Base-by-base conservation (phyloP, 164 flowering plant species). In the Piper betle region DNA sequence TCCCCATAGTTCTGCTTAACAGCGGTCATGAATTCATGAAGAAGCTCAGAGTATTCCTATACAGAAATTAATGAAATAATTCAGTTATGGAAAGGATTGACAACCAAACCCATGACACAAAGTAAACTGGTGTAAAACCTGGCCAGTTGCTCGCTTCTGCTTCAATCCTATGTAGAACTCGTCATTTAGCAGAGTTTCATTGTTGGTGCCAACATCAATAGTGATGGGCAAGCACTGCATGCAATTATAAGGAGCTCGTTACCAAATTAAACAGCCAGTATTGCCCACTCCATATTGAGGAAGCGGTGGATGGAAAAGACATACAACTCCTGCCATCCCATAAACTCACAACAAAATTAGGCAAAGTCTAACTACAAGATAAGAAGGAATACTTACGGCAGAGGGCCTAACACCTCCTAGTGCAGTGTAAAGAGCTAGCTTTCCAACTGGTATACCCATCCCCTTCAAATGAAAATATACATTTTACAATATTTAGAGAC, bases 361-460 rank as follows among this genome's bases (percentile, higher is more conserved):
- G 43, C 4, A 41, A 41, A 41, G 43, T 41, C 9, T 15, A 8
- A 43, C 12, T 8, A 6, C 50, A 43, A 8, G 10, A 41, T 4
- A 41, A 41, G 9, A 4, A 4, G 43, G 43, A 41, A 41, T 68
- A 61, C 93, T 84, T 77, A 87, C 97, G n/a, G 91, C 74, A 52
- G 96, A 91, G 43, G 96, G 97, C 68, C 93, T 91, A 69, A 91
- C 60, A 20, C 97, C 96, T 57, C 97, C 97, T 60, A 90, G 92
- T 41, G 95, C 95, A 9, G 97, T 80, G 73, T 90, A 90, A 41
- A 90, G 63, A 61, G 97, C 64, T 57, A 91, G 75, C 64, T 88
- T 91, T n/a, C 97, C 96, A 3, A 88, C 97, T 42, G 97, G 97
- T 62, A 91, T 91, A 6, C 97, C 97, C 97, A 91, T 91, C 4